These are phyloP conservation scores for Candida endomychidarum DNA, from an alignment of 805 yeast species.

Conservation along the genomic window DNA sequence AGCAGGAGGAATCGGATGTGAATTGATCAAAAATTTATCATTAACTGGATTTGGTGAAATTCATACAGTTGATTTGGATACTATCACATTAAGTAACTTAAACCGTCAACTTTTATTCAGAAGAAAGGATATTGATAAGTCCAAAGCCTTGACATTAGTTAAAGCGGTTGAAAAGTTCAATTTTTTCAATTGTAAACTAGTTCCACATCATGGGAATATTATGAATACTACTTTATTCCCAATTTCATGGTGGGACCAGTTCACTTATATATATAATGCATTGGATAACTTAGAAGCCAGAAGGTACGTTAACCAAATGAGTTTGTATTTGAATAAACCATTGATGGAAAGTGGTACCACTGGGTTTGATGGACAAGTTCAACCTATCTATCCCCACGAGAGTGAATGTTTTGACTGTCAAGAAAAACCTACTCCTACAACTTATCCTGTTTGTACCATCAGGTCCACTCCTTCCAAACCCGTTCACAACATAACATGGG, in stretches of 20 bases:
- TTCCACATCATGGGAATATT: slow-evolving; percentile 84
- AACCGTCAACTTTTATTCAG: slow-evolving; percentile 92
- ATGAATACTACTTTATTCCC: slow-evolving; percentile 75
- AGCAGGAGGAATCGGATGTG: slow-evolving; percentile 97
- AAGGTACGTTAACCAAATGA: slow-evolving; percentile 80
- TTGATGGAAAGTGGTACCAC: slow-evolving; percentile 94
- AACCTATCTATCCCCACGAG: slow-evolving; percentile 77
- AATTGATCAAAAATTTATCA: slow-evolving; percentile 75
- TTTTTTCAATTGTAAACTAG: slow-evolving; percentile 55
- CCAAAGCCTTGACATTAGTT: slow-evolving; percentile 83
- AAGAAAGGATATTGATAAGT: slow-evolving; percentile 82
- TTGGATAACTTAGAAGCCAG: slow-evolving; percentile 93
- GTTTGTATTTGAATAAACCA: slow-evolving; percentile 70
- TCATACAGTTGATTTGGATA: slow-evolving; percentile 92
- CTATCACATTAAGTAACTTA: slow-evolving; percentile 87
- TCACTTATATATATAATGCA: slow-evolving; percentile 84
- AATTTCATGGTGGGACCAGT: slow-evolving; percentile 68
- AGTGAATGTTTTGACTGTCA: slow-evolving; percentile 95
- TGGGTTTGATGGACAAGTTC: slow-evolving; percentile 92
- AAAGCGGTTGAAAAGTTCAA: slow-evolving; percentile 76
- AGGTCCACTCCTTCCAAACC: slow-evolving; percentile 97
- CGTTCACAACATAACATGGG: slow-evolving; percentile 96
- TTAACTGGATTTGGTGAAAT: slow-evolving; percentile 82
- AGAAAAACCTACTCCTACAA: slow-evolving; percentile 81
- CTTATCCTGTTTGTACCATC: slow-evolving; percentile 95